A percentile compares a stretch with the other conserved stretches of the same genome.
These are phyloP conservation scores for Colletotrichum sp. DNA, from an alignment of 2,329 filamentous ascomycete species.

Conservation along the genomic window DNA sequence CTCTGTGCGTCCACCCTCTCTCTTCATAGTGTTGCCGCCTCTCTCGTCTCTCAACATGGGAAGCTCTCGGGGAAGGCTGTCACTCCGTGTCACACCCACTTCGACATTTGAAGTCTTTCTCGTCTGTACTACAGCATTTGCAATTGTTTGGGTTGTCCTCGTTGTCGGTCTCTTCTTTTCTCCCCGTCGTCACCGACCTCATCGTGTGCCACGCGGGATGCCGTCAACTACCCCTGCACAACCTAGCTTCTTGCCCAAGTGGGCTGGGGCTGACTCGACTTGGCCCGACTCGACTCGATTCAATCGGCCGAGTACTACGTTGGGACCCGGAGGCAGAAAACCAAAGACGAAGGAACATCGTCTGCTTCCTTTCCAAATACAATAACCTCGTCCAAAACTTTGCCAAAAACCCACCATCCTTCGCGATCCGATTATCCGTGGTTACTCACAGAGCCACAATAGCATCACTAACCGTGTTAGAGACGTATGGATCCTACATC, in stretches of 20 bases:
- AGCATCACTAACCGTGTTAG: neutral
- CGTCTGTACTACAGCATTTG: neutral
- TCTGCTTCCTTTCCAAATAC: neutral
- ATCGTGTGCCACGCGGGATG: neutral
- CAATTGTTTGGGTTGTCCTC: neutral
- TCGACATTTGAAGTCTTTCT: neutral
- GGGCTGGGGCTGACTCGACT: neutral
- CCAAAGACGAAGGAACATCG: neutral
- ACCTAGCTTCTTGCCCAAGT: neutral
- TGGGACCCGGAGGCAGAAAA: neutral
- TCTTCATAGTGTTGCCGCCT: no score
- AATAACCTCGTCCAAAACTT: neutral
- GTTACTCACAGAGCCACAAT: neutral
- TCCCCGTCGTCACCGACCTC: neutral
- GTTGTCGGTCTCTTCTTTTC: neutral
- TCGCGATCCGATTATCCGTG: neutral
- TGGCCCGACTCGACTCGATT: neutral
- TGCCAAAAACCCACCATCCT: neutral
- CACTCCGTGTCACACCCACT: neutral
- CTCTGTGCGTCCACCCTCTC: neutral
- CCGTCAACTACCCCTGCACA: neutral
- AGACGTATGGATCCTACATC: neutral
- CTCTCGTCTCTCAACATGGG: neutral
- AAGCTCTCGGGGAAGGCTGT: neutral
- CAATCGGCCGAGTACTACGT: neutral